Conservation (phyloP, 148 eudicot genomes). For the Camellia granthamiana region DNA sequence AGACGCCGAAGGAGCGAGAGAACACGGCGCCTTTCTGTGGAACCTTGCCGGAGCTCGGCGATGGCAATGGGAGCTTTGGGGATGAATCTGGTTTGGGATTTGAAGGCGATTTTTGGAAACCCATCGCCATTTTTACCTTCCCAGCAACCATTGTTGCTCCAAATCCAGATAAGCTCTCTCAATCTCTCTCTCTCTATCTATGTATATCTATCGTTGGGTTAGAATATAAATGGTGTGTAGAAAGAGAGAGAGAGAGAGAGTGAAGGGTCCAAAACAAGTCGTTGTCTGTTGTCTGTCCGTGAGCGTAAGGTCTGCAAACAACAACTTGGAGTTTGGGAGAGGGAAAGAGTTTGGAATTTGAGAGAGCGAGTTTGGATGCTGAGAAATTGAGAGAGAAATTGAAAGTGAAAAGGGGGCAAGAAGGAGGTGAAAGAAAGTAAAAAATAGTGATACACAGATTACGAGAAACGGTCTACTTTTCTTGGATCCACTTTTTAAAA, state of each 20-base stretch:
- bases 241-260: not conserved
- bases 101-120: conserved; percentile 47
- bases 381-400: not conserved
- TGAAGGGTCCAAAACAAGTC: not conserved
- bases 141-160: conserved; percentile 67
- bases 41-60: conserved; percentile 28
- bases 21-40: conserved; percentile 41
- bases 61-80: conserved; percentile 25
- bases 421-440: conserved; percentile 18
- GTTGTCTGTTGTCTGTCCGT: conserved; percentile 1
- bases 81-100: conserved; percentile 26
- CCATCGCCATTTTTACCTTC: conserved; percentile 69
- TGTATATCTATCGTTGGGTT: not conserved
- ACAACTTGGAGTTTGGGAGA: conserved; percentile 5
- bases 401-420: not conserved
- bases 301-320: not conserved
- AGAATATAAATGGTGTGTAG: not conserved
- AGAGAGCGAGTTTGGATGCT: not conserved
- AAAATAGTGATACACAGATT: conserved; percentile 12
- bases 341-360: not conserved
- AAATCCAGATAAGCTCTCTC: not conserved
- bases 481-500: conserved; percentile 13
- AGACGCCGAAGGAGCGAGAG: conserved; percentile 71
- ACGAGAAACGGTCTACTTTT: conserved; percentile 58
- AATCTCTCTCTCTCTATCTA: conserved; percentile 1